Evolutionary conservation across 306 rosid species (phyloP), one percentile per base, ranked within the genome.

Genomic region (Inga laurina): DNA sequence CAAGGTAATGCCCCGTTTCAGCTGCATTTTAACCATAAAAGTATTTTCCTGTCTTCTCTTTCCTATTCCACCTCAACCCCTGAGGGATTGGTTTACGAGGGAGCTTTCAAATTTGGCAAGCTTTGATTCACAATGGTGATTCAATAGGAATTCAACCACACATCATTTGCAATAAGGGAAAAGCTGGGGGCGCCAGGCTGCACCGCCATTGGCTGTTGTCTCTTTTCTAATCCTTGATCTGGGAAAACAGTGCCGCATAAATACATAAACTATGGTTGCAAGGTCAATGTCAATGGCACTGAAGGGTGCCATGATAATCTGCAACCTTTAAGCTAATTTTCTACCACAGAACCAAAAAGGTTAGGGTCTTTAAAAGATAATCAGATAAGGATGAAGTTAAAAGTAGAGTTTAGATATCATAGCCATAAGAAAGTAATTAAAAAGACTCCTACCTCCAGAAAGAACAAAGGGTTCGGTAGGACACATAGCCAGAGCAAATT

Each of bases 401-500:
- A 51, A 52, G 44, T 10, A 51, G 45, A 79, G 19, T 67, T 27
- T 78, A 75, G 75, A 64, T 39, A 80, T 67, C 22, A 48, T 61
- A 16, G 80, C 44, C 51, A 7, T 30, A 16, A 84, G 43, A 57
- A 81, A 8, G 56, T 34, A 44, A 79, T 71, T 46, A 62, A 81
- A 85, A 66, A 74, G 56, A 34, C 51, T 81, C 84, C 69, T 75
- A 96, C 99, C 99, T 92, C 99, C 99, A 48, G 99, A 97, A 56
- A 97, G 97, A 71, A 97, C 99, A 82, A 86, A 91, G 59, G 99
- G 98, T 74, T 92, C 99, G 68, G 97, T 89, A 62, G 93, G 97
- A 85, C 98, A 92, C 99, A 97, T 92, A 24, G 95, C 98, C 83
- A 97, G 92, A 56, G 99, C 99, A 90, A 82, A 97, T 86, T 94